Evolutionary conservation across 805 yeast genomes (phyloP).

Genomic region (Kuraishia capsulata): DNA sequence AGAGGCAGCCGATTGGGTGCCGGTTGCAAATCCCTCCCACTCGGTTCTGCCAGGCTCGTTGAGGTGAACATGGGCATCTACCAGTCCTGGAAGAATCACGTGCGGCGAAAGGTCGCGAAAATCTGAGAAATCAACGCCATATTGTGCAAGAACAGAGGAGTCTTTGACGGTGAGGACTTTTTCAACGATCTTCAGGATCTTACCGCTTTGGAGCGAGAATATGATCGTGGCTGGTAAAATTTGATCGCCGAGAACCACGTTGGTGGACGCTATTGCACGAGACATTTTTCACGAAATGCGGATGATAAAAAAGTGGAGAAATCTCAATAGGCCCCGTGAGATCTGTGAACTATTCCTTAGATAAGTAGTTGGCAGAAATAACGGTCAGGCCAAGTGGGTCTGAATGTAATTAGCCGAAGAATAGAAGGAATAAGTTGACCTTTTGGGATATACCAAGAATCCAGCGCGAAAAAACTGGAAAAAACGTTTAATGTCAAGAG

Average conservation of each 20-base stretch:
- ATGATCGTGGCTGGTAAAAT: slow-evolving; percentile 56
- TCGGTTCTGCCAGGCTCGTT: slow-evolving; percentile 98
- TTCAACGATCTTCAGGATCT: slow-evolving; percentile 44
- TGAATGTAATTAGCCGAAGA: neutral
- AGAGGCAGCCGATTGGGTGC: slow-evolving; percentile 87
- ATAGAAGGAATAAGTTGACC: neutral
- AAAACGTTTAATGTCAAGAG: too few relatives aligned
- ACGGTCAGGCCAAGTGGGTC: too few relatives aligned
- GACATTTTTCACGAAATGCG: slow-evolving; percentile 34
- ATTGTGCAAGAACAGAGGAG: slow-evolving; percentile 27
- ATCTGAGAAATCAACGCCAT: slow-evolving; percentile 30
- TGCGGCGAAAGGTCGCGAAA: slow-evolving; percentile 52
- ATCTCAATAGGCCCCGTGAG: too few relatives aligned
- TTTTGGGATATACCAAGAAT: neutral
- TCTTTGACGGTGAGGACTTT: slow-evolving; percentile 29
- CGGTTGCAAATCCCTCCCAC: slow-evolving; percentile 98
- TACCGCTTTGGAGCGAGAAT: slow-evolving; percentile 47
- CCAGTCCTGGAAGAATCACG: slow-evolving; percentile 79
- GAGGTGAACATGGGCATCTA: slow-evolving; percentile 89
- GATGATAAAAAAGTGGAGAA: too few relatives aligned
- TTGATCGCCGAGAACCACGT: slow-evolving; percentile 40
- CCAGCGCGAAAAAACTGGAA: neutral
- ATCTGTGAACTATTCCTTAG: too few relatives aligned
- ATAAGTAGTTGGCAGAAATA: too few relatives aligned
- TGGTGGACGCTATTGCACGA: slow-evolving; percentile 52